Conservation (phyloP, 2,329 filamentous ascomycete genomes). For the Phialophora macrospora region DNA sequence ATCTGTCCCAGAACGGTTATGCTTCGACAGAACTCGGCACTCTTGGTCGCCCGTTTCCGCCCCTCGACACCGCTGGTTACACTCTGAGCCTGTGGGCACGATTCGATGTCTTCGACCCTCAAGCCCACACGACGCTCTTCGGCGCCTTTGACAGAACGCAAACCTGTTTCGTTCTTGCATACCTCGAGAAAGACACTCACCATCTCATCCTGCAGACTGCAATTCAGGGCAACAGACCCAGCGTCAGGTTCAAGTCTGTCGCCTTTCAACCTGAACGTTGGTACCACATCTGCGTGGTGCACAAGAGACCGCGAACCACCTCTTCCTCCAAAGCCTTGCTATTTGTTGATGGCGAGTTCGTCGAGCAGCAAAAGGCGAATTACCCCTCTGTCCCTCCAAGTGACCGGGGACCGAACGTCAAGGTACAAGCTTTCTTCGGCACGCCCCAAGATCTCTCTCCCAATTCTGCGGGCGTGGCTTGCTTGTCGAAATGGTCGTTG, state of each 20-base stretch:
- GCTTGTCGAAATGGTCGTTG: slow-evolving; percentile 83
- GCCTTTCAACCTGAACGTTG: slow-evolving; percentile 76
- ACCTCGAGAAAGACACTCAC: slow-evolving; percentile 88
- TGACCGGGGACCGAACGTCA: slow-evolving; percentile 58
- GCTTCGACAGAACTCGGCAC: slow-evolving; percentile 87
- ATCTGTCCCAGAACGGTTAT: slow-evolving; percentile 84
- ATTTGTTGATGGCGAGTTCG: slow-evolving; percentile 91
- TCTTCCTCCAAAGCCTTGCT: slow-evolving; percentile 80
- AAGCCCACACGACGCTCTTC: slow-evolving; percentile 91
- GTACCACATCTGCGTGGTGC: slow-evolving; percentile 93
- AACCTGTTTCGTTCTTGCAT: slow-evolving; percentile 90
- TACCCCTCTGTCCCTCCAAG: slow-evolving; percentile 79
- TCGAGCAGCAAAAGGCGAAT: slow-evolving; percentile 85
- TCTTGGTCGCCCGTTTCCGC: slow-evolving; percentile 84
- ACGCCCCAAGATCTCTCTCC: slow-evolving; percentile 84
- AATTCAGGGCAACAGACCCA: slow-evolving; percentile 80
- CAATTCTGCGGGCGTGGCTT: slow-evolving; percentile 71
- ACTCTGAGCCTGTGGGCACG: slow-evolving; percentile 88
- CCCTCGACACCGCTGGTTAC: slow-evolving; percentile 77
- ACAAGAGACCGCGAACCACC: slow-evolving; percentile 76
- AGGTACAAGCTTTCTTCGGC: slow-evolving; percentile 89
- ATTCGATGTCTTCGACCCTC: slow-evolving; percentile 82
- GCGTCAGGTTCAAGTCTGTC: slow-evolving; percentile 87
- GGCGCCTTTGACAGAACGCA: slow-evolving; percentile 91
- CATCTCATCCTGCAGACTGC: slow-evolving; percentile 97